Percentiles rank a stretch among this genome's conserved stretches.
These are phyloP conservation scores for Pisolithus tinctorius DNA, from an alignment of 768 basidiomycete genomes.

Conservation along the genomic window DNA sequence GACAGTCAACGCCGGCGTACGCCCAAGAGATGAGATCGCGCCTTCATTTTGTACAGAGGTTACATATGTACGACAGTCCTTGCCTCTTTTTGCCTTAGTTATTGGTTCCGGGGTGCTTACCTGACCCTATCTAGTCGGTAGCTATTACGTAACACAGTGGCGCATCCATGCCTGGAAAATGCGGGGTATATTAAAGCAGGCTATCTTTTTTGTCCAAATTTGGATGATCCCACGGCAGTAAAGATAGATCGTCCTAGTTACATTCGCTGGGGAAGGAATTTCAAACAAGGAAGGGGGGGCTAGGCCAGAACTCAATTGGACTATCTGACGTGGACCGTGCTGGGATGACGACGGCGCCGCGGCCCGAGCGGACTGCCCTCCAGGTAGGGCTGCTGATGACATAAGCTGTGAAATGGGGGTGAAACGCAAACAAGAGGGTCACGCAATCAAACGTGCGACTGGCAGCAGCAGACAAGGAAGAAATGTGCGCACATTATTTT, in stretches of 20 bases:
- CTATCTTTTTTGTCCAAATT: background rate
- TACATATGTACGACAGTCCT: no score
- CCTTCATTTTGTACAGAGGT: no score
- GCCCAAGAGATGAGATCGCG: background rate
- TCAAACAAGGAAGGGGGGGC: background rate
- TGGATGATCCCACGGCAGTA: background rate
- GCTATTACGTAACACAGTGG: background rate
- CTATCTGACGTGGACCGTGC: no score
- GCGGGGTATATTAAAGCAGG: background rate
- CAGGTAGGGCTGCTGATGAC: background rate
- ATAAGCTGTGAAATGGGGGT: background rate
- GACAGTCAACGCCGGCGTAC: no score
- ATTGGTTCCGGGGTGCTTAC: no score
- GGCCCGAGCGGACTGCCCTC: background rate
- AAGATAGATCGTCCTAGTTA: background rate
- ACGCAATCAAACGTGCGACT: slow-evolving; percentile 14
- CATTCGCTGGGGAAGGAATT: background rate
- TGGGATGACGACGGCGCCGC: background rate
- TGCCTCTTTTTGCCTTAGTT: no score
- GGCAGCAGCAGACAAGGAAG: background rate
- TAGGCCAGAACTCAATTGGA: background rate
- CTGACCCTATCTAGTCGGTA: no score
- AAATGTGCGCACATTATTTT: background rate
- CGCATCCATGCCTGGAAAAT: background rate
- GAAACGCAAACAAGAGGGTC: background rate